These are phyloP conservation scores for Dryas octopetala DNA, from an alignment of 306 rosid genomes.

Conservation along the genomic window DNA sequence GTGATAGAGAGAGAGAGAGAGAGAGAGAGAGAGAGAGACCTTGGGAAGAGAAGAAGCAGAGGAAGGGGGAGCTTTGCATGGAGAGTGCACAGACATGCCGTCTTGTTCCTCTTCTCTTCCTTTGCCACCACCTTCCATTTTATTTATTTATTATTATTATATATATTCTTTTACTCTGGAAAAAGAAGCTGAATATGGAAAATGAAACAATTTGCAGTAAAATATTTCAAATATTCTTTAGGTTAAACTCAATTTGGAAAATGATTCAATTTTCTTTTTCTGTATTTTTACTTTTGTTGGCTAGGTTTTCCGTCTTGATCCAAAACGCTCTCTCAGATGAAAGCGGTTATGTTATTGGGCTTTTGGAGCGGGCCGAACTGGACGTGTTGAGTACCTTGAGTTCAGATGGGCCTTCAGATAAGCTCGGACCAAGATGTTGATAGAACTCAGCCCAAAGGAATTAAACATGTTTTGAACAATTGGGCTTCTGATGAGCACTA, in stretches of 20 bases:
- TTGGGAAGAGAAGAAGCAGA: slow-evolving; percentile 90
- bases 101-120: slow-evolving; percentile 90
- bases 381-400: no score
- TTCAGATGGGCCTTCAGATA: no score
- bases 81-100: slow-evolving; percentile 92
- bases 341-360: neutral
- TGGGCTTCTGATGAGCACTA: no score
- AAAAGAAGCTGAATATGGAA: neutral
- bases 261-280: neutral
- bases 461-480: no score
- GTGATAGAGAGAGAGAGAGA: slow-evolving; percentile 4
- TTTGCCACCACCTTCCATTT: slow-evolving; percentile 68
- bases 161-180: neutral
- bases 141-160: neutral
- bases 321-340: neutral
- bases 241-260: slow-evolving; percentile 5
- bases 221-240: neutral
- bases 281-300: neutral
- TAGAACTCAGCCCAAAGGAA: no score
- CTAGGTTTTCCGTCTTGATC: slow-evolving; percentile 52
- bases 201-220: neutral
- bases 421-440: no score
- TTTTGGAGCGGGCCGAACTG: neutral
- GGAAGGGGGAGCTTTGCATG: slow-evolving; percentile 96
- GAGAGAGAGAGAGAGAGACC: slow-evolving; percentile 42